Evolutionary conservation across 495 filamentous ascomycete species (phyloP).

Genomic region (Penicillium goetzii): DNA sequence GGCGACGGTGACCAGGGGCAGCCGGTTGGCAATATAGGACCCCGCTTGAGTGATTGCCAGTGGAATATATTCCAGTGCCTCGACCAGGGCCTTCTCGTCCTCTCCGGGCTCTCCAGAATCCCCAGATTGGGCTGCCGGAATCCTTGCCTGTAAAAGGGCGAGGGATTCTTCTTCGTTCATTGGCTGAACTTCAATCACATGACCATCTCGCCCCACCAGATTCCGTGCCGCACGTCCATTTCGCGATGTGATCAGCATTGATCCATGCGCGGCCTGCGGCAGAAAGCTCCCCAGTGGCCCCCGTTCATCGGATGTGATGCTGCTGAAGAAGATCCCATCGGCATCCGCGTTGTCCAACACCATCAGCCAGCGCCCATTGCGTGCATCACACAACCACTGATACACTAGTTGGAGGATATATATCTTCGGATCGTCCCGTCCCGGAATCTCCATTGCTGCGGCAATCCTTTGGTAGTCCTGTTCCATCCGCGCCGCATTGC

Average conservation of each 20-base stretch:
- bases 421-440: conserved; percentile 25
- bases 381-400: not conserved
- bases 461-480: conserved; percentile 49
- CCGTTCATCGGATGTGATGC: conserved; percentile 12
- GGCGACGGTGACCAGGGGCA: conserved; percentile 36
- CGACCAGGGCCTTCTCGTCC: conserved; percentile 37
- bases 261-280: not conserved
- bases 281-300: not conserved
- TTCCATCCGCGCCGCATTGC: conserved; percentile 30
- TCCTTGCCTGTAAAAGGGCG: conserved; percentile 20
- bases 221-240: conserved; percentile 33
- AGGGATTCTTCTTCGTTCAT: conserved; percentile 36
- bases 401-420: conserved; percentile 17
- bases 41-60: conserved; percentile 54
- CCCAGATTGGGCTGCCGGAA: conserved; percentile 16
- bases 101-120: conserved; percentile 15
- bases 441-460: conserved; percentile 24
- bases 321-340: conserved; percentile 27
- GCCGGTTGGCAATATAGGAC: conserved; percentile 42
- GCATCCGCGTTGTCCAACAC: conserved; percentile 42
- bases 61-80: conserved; percentile 45
- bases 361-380: conserved; percentile 35
- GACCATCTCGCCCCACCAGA: conserved; percentile 18
- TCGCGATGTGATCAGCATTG: conserved; percentile 41
- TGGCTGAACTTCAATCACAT: conserved; percentile 32